These are phyloP conservation scores for Trypanosomatidae sp. DNA, from an alignment of 208 protist genomes.

Conservation along the genomic window DNA sequence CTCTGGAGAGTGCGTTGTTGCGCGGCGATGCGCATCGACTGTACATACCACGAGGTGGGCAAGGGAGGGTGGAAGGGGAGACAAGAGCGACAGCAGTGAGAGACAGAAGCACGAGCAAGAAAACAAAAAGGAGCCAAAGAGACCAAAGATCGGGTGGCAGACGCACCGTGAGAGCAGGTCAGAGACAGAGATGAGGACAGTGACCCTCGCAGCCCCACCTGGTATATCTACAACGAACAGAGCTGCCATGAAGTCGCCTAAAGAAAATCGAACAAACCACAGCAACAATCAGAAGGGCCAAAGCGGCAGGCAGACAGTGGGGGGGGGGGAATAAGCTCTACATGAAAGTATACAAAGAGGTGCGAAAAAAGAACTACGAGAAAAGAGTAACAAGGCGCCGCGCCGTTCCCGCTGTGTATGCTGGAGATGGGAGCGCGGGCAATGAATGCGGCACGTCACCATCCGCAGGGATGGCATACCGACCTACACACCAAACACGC, in stretches of 20 bases:
- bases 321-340: neutral
- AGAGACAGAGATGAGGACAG: conserved; percentile 12
- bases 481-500: neutral
- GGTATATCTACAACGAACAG: neutral
- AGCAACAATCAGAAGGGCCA: neutral
- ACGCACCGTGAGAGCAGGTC: neutral
- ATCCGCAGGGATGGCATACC: neutral
- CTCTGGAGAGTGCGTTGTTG: neutral
- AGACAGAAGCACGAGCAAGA: neutral
- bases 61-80: neutral
- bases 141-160: conserved; percentile 1
- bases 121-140: neutral
- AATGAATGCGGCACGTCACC: neutral
- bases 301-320: neutral
- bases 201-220: neutral
- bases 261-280: neutral
- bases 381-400: neutral
- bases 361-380: neutral
- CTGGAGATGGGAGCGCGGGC: neutral
- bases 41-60: neutral
- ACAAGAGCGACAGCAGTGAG: neutral
- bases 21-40: neutral
- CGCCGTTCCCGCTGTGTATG: neutral
- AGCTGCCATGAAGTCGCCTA: neutral
- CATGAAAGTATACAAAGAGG: neutral